Percentiles rank a stretch among this genome's conserved stretches.
Conservation (phyloP, 2,329 filamentous ascomycete species). For the Beauveria bassiana region DNA sequence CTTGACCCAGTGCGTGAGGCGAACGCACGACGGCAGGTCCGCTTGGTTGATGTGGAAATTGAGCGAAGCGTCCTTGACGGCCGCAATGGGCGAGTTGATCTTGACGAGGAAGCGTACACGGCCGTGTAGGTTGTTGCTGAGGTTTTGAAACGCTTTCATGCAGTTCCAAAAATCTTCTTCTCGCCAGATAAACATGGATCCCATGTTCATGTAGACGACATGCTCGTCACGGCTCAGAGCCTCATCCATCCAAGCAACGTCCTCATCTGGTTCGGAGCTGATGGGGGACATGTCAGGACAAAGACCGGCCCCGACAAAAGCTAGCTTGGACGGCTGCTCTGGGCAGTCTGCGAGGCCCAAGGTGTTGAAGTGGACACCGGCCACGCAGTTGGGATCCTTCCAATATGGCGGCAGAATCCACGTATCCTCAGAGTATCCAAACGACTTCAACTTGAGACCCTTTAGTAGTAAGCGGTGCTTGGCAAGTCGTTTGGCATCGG, state of each 20-base stretch:
- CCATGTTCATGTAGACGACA: constrained; percentile 5
- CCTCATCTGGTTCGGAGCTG: neutral
- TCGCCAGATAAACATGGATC: constrained; percentile 3
- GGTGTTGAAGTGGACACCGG: constrained; percentile 2
- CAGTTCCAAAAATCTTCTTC: neutral
- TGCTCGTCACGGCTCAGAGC: neutral
- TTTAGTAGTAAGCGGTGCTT: neutral
- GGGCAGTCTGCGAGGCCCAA: constrained; percentile 2
- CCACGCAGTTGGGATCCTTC: constrained; percentile 1
- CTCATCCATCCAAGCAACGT: neutral
- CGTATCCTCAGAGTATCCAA: neutral
- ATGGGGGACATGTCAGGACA: neutral
- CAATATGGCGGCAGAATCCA: constrained; percentile 1
- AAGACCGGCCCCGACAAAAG: constrained; percentile 2
- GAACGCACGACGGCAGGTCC: neutral
- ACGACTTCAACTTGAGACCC: neutral
- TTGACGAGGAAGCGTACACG: constrained; percentile 2
- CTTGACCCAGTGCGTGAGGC: neutral
- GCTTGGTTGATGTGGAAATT: neutral
- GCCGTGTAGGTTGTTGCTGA: neutral
- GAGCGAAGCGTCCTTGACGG: neutral
- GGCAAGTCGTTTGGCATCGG: neutral
- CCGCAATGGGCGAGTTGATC: neutral
- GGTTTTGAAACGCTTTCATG: neutral
- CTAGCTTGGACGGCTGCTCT: neutral